Base-by-base conservation (phyloP, 169 alveolate genomes). In the Eimeria tenella region DNA sequence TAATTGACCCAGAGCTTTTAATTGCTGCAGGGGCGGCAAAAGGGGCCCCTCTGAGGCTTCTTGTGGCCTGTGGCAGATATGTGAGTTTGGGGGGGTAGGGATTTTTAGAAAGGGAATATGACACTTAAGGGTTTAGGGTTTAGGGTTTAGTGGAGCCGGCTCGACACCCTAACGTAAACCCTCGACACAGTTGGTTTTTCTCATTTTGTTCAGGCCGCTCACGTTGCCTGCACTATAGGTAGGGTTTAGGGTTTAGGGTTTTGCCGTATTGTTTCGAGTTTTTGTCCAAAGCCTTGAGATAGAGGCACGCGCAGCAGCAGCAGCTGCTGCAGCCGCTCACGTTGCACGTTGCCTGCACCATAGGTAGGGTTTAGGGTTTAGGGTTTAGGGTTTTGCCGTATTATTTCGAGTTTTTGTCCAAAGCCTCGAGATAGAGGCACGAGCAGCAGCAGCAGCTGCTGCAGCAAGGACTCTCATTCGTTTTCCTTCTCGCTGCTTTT, bases 221-320 rank as follows among this genome's bases (percentile, higher is more conserved):
- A 31, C 42, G 42, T 31, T 31, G 42, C 42, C 42, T 31, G 42
- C 42, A 31, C 42, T 2, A 31, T 31, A 31, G 42, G 0, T 31
- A 63, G 74, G 74, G 74, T 63, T 63, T 63, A 63, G 74, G 74
- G 23, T 63, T 63, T 63, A 63, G 74, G 74, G 74, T 63, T 9
- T 31, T 31, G 42, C 42, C 42, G 42, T 31, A 31, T 31, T 31
- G 42, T 31, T 31, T 9, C 17, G 74, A 15, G 74, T 63, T 63
- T 31, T 31, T 31, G 4, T 31, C 4, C 42, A 31, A 31, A 31
- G 42, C 42, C 42, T 31, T 31, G 42, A 31, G 42, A 31, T 31
- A 0, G 25, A 17, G n/a, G n/a, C n/a, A n/a, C n/a, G n/a, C n/a
- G 74, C 74, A 13, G 74, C 74, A 63, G 74, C 74, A 13, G 23